phyloP scores from a whole-genome alignment of 805 yeast species.

The Yamadazyma sp. region DNA sequence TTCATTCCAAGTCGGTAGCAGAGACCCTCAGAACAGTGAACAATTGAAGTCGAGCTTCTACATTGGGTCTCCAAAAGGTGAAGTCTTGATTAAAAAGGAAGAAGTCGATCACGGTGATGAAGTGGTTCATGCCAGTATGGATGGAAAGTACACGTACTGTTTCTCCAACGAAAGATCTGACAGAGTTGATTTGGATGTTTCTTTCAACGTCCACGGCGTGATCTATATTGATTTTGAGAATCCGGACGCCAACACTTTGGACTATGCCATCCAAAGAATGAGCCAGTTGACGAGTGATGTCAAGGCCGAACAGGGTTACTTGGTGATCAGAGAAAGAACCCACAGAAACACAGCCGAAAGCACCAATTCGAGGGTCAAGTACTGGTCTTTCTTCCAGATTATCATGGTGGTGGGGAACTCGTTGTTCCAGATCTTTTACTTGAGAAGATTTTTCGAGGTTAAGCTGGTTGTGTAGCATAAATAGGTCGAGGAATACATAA shows the following conservation, averaged over 20 bases:
- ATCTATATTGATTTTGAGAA: constrained; percentile 79
- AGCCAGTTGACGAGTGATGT: constrained; percentile 79
- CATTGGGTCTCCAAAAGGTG: constrained; percentile 42
- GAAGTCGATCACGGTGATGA: constrained; percentile 81
- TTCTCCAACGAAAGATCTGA: constrained; percentile 83
- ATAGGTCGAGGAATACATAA: too few relatives aligned
- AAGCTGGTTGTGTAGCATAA: constrained; percentile 70
- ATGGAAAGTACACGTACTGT: constrained; percentile 84
- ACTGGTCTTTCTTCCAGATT: constrained; percentile 95
- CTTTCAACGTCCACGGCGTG: constrained; percentile 93
- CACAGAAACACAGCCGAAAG: constrained; percentile 99
- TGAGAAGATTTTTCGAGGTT: constrained; percentile 94
- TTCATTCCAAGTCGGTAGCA: constrained; percentile 89
- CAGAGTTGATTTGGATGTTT: constrained; percentile 79
- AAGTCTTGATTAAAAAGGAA: constrained; percentile 48
- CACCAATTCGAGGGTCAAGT: constrained; percentile 93
- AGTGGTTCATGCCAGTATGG: constrained; percentile 58
- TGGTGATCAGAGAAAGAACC: constrained; percentile 93
- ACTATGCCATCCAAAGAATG: constrained; percentile 76
- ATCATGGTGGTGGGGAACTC: constrained; percentile 83
- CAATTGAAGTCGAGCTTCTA: constrained; percentile 68
- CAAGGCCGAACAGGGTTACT: constrained; percentile 88
- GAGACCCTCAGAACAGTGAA: constrained; percentile 68
- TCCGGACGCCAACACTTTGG: constrained; percentile 75
- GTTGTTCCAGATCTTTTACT: constrained; percentile 88